Base-by-base conservation (phyloP, 345 rosid genomes). In the Linum usitatissimum region DNA sequence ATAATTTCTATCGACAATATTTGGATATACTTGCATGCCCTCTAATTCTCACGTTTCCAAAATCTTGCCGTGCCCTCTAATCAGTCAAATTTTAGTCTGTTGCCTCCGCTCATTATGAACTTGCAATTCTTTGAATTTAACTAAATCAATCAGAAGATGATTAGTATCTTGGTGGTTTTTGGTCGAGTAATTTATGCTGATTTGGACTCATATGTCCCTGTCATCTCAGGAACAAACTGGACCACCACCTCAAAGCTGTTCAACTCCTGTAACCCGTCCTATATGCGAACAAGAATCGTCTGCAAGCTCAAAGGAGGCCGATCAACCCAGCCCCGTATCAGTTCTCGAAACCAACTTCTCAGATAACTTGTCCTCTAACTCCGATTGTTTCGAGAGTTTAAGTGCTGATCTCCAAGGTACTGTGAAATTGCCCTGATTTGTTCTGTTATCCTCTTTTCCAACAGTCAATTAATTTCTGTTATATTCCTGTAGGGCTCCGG, bases 251-350 rank as follows among this genome's bases (percentile, higher is more conserved):
- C 78, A 74, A 54, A 71, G 73, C 45, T 71, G 66, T 49, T 59
- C 75, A 64, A 65, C 62, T 17, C 39, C 77, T 2, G 38, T 56
- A 18, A 84, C 68, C 60, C 77, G 73, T 42, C 63, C 85, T 63
- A 71, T 71, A 67, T 48, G 84, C 42, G 81, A 78, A 68, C 68
- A 70, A 19, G 79, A 79, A 64, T 75, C 93, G 75, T 69, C 73
- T 48, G 83, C 80, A 65, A 77, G 70, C 73, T 70, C 83, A 7
- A 90, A 85, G 79, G 99, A 90, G 71, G 81, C 76, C 39, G 95
- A 90, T 40, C 99, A 94, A 72, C 99, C 99, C 30, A 90, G 97
- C 79, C 99, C 97, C 0, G 79, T 83, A 71, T 94, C 99, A 58
- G 79, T 91, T 73, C 83, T 90, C 62, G 97, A 94, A 81, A 75